These are phyloP conservation scores for Gossypium stocksii DNA, from an alignment of 345 rosid species.

Conservation along the genomic window DNA sequence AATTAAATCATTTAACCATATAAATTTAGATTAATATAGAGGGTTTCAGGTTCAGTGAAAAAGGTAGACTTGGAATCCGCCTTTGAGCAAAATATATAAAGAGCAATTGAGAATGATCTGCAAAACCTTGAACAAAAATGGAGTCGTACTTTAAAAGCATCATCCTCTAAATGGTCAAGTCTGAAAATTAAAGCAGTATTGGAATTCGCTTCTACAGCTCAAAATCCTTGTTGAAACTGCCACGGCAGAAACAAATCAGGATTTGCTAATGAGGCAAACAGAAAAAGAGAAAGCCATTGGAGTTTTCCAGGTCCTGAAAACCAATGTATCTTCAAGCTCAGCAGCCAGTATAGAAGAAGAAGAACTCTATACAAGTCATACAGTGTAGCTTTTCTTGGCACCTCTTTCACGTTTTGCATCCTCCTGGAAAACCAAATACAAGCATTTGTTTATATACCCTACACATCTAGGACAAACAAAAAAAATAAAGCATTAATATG, in stretches of 20 bases:
- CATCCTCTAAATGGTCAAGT: neutral
- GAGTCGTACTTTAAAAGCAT: neutral
- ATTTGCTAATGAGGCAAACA: neutral
- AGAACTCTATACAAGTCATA: conserved; percentile 29
- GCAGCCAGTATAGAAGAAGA: neutral
- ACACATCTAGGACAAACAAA: neutral
- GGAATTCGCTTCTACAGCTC: neutral
- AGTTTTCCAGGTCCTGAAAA: neutral
- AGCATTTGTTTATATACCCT: neutral
- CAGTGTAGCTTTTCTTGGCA: conserved; percentile 60
- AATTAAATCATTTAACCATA: neutral
- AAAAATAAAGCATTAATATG: neutral
- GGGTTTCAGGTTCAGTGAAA: neutral
- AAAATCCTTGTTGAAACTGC: neutral
- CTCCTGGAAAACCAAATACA: conserved; percentile 38
- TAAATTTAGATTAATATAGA: neutral
- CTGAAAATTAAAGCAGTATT: too few species aligned
- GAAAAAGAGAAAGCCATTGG: neutral
- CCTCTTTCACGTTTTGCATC: conserved; percentile 58
- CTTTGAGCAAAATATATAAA: neutral
- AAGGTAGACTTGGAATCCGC: too few species aligned
- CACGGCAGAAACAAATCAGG: neutral
- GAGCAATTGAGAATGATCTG: neutral
- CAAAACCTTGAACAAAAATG: neutral
- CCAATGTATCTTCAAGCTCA: neutral